Conservation (phyloP, 441 rosid species). For the Adansonia rubrostipa region DNA sequence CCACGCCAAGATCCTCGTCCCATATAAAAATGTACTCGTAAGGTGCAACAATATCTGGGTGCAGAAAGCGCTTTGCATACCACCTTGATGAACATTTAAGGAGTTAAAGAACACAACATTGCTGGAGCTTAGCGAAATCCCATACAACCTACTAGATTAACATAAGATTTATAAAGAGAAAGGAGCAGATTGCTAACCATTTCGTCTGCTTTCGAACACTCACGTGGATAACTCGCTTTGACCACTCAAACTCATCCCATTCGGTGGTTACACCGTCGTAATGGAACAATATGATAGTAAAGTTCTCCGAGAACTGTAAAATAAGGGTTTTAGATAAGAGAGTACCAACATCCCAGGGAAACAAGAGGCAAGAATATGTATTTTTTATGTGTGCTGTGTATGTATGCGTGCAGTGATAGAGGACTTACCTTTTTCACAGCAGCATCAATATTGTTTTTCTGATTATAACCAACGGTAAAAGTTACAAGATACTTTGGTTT, state of each 20-base stretch:
- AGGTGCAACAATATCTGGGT: conserved; percentile 80
- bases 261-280: conserved; percentile 79
- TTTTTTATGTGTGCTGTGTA: background rate
- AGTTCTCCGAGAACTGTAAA: conserved; percentile 83
- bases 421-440: conserved; percentile 73
- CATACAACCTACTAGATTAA: conserved; percentile 13
- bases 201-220: conserved; percentile 80
- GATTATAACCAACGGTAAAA: conserved; percentile 85
- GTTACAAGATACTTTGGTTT: conserved; percentile 79
- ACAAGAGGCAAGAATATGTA: background rate
- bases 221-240: conserved; percentile 81
- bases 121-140: conserved; percentile 1
- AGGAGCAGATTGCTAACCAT: conserved; percentile 55
- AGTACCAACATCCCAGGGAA: background rate
- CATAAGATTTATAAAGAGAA: background rate
- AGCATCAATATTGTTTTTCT: conserved; percentile 71
- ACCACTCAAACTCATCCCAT: conserved; percentile 88
- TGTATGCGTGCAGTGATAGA: background rate
- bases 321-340: conserved; percentile 19
- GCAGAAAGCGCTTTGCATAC: conserved; percentile 91
- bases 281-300: conserved; percentile 82
- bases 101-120: conserved; percentile 15
- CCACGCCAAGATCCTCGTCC: conserved; percentile 97
- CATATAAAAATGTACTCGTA: conserved; percentile 88
- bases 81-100: conserved; percentile 58